Evolutionary conservation across 164 flowering plant species (phyloP).

Genomic region (Annona squamosa): DNA sequence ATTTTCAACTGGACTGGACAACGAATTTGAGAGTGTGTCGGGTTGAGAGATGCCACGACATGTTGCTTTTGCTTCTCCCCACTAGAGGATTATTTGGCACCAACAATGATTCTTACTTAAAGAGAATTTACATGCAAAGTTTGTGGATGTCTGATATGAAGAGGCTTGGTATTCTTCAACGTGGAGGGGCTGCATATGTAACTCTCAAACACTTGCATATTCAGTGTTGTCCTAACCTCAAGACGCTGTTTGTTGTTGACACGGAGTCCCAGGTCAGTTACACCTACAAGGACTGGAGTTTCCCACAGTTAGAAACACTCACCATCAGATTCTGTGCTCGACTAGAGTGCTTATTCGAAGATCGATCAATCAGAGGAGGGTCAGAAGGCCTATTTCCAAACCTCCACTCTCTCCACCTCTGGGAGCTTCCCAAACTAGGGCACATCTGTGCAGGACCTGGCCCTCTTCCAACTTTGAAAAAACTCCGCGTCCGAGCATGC

Average conservation of each 20-base stretch:
- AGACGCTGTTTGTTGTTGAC: background rate
- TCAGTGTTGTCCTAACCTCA: background rate
- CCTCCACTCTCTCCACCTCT: background rate
- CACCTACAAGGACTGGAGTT: no score
- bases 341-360: background rate
- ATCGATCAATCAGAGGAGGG: fast-evolving
- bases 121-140: background rate
- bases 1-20: background rate
- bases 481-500: background rate
- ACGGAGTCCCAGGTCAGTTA: no score
- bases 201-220: background rate
- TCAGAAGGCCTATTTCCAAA: background rate
- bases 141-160: background rate
- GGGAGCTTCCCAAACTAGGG: background rate
- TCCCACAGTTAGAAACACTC: background rate
- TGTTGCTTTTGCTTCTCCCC: background rate
- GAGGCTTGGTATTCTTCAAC: background rate
- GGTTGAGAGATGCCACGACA: background rate
- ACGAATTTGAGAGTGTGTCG: background rate
- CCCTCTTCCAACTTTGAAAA: background rate
- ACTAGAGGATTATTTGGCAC: no score
- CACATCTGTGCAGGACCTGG: background rate
- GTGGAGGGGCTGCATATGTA: fast-evolving
- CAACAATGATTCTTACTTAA: no score
- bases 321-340: background rate